These are phyloP conservation scores for Paradendryphiella salina DNA, from an alignment of 2,329 filamentous ascomycete genomes.

Conservation along the genomic window DNA sequence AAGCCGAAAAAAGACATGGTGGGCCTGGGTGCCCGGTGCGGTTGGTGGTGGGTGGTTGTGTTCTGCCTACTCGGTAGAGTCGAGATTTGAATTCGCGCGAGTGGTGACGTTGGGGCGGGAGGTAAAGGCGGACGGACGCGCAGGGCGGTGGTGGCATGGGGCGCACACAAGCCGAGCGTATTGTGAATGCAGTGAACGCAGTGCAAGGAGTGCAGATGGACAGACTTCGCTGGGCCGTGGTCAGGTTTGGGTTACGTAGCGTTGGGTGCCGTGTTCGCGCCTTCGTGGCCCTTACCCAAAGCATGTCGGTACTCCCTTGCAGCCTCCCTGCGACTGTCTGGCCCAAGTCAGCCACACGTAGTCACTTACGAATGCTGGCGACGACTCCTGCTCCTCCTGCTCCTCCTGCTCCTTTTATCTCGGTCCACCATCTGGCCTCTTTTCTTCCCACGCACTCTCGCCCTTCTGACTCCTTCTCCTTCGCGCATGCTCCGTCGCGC, in stretches of 20 bases:
- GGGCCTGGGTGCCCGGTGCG: conserved; percentile 17
- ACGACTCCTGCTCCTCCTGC: conserved; percentile 13
- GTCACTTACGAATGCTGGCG: not conserved
- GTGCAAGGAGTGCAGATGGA: too few species aligned
- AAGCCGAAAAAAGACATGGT: conserved; percentile 92
- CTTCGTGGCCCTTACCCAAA: too few species aligned
- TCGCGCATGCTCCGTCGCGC: conserved; percentile 12
- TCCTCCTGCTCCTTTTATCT: conserved; percentile 10
- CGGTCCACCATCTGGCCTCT: conserved; percentile 3
- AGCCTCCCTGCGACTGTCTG: not conserved
- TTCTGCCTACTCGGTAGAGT: conserved; percentile 1
- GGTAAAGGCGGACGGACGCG: not conserved
- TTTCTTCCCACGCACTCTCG: conserved; percentile 1
- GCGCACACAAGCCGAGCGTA: not conserved
- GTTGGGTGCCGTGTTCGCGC: too few species aligned
- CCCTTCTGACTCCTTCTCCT: not conserved
- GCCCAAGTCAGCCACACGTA: not conserved
- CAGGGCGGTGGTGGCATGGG: conserved; percentile 6
- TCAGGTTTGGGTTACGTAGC: not conserved
- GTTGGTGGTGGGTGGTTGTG: conserved; percentile 4
- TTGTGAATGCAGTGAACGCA: too few species aligned
- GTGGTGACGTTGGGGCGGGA: conserved; percentile 28
- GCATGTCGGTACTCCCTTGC: not conserved
- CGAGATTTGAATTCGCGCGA: conserved; percentile 9
- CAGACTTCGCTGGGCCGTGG: not conserved